phyloP scores from a whole-genome alignment of 805 yeast genomes.

The Spathaspora girioi region DNA sequence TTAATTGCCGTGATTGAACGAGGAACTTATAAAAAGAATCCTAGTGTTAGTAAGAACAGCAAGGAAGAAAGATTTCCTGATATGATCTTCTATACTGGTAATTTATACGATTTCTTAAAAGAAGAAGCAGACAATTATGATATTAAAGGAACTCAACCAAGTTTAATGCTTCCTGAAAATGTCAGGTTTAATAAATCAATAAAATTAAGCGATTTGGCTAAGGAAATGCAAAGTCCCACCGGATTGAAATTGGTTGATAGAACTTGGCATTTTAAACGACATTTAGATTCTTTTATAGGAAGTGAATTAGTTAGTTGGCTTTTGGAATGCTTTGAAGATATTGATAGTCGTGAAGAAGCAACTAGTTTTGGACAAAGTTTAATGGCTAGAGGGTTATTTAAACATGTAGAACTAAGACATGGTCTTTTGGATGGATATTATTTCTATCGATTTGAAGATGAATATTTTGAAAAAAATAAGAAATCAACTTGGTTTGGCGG shows the following conservation, averaged over 20 bases:
- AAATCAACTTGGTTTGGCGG: constrained; percentile 31
- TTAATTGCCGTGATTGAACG: constrained; percentile 61
- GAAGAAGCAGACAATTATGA: constrained; percentile 43
- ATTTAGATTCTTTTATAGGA: constrained; percentile 77
- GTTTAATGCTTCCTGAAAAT: constrained; percentile 29
- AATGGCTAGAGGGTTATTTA: constrained; percentile 68
- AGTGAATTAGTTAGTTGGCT: constrained; percentile 86
- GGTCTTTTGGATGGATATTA: constrained; percentile 90
- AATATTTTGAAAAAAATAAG: constrained; percentile 39
- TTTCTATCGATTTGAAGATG: constrained; percentile 68
- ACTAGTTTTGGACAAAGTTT: constrained; percentile 71
- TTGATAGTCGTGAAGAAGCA: constrained; percentile 81
- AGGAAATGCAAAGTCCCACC: constrained; percentile 63
- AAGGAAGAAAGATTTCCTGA: constrained; percentile 62
- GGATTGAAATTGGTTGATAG: constrained; percentile 68
- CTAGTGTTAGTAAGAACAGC: constrained; percentile 26
- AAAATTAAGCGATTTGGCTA: constrained; percentile 51
- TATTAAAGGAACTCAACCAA: constrained; percentile 31
- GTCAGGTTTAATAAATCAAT: constrained; percentile 47
- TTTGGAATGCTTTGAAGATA: constrained; percentile 71
- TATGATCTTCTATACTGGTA: constrained; percentile 84
- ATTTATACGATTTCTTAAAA: constrained; percentile 60
- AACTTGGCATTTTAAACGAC: constrained; percentile 86
- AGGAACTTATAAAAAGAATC: constrained; percentile 34
- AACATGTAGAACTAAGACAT: constrained; percentile 82